These are phyloP conservation scores for Puccinia brachypodii DNA, from an alignment of 1,284 basidiomycete genomes.

Conservation along the genomic window DNA sequence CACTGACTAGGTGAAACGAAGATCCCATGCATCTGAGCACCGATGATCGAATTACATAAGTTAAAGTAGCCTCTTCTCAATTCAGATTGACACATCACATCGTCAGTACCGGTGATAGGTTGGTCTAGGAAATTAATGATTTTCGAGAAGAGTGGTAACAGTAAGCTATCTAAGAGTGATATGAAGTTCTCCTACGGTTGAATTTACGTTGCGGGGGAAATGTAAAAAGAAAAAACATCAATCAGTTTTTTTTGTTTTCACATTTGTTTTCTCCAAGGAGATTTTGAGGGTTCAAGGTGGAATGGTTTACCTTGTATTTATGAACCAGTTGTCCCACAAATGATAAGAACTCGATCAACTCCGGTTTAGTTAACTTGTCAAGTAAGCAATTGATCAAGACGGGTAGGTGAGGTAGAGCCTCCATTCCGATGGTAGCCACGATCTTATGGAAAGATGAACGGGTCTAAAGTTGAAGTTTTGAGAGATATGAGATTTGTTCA, in stretches of 20 bases:
- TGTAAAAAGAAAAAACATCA: not conserved
- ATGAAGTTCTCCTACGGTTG: slow-evolving; percentile 69
- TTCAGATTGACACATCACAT: slow-evolving; percentile 75
- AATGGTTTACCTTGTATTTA: slow-evolving; percentile 73
- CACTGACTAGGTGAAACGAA: slow-evolving; percentile 80
- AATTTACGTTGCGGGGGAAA: not conserved
- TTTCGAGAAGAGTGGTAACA: slow-evolving; percentile 80
- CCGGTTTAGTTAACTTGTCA: slow-evolving; percentile 83
- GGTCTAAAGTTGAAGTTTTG: slow-evolving; percentile 16
- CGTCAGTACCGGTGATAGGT: slow-evolving; percentile 86
- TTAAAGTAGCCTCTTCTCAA: slow-evolving; percentile 87
- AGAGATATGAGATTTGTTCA: not conserved
- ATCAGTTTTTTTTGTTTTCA: not conserved
- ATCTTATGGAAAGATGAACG: slow-evolving; percentile 73
- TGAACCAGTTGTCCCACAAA: slow-evolving; percentile 90
- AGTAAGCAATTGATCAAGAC: slow-evolving; percentile 83
- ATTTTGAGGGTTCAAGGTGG: not conserved
- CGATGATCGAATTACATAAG: slow-evolving; percentile 79
- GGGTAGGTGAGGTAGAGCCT: slow-evolving; percentile 69
- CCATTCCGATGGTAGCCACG: slow-evolving; percentile 80
- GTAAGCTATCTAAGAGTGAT: slow-evolving; percentile 82
- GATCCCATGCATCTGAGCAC: slow-evolving; percentile 74
- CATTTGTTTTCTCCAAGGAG: not conserved
- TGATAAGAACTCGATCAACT: slow-evolving; percentile 91
- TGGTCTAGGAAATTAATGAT: slow-evolving; percentile 78